Evolutionary conservation across 2,329 filamentous ascomycete genomes (phyloP).

Genomic region (Apiospora marii): DNA sequence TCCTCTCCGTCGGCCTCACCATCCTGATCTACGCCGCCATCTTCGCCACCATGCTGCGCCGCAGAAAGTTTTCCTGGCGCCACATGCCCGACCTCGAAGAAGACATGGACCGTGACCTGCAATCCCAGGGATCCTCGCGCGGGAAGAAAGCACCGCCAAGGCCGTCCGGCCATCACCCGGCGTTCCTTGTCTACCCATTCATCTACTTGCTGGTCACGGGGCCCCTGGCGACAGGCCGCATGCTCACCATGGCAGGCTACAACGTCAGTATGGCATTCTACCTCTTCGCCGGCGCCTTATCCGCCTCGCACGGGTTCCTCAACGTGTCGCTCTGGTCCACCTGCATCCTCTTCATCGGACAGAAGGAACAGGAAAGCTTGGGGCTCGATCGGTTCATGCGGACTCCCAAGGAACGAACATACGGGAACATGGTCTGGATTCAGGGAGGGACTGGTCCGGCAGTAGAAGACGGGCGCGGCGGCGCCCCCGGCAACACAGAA

Average conservation of each 20-base stretch:
- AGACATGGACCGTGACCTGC: not conserved
- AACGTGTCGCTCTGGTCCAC: conserved; percentile 15
- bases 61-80: not conserved
- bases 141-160: not conserved
- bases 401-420: not conserved
- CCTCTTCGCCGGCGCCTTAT: conserved; percentile 4
- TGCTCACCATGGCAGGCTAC: conserved; percentile 6
- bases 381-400: conserved; percentile 23
- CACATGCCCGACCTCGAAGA: conserved; percentile 6
- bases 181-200: conserved; percentile 21
- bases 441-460: not conserved
- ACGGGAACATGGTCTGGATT: conserved; percentile 22
- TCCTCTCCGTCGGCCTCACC: conserved; percentile 22
- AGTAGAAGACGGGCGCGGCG: not conserved
- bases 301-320: not conserved
- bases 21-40: not conserved
- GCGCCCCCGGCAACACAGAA: not conserved
- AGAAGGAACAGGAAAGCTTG: not conserved
- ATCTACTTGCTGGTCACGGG: conserved; percentile 11
- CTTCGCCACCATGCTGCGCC: conserved; percentile 10
- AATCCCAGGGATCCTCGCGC: not conserved
- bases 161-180: conserved; percentile 16
- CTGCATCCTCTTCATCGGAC: not conserved
- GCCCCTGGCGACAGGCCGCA: not conserved
- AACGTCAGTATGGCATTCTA: not conserved